phyloP scores from a whole-genome alignment of 306 rosid species.

The Sicyos baderoa region DNA sequence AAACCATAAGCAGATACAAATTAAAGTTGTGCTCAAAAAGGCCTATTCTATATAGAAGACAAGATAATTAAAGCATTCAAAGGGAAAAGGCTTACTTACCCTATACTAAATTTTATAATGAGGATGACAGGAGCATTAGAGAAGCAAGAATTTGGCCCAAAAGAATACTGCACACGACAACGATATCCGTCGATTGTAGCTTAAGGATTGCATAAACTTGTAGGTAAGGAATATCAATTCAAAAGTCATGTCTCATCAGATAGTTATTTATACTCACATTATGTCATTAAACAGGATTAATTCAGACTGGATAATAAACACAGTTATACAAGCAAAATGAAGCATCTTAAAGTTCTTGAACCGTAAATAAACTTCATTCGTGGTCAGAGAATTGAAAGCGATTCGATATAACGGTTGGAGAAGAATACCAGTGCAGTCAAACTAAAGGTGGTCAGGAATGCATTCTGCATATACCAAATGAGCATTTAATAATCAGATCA shows the following conservation, averaged over 20 bases:
- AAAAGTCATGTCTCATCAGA: not conserved
- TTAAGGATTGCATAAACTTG: slow-evolving; percentile 12
- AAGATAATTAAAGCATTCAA: not conserved
- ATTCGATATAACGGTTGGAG: slow-evolving; percentile 5
- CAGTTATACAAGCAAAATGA: not conserved
- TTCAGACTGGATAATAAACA: not conserved
- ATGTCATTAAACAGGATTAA: not conserved
- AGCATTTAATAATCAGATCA: slow-evolving; percentile 10
- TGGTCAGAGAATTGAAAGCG: not conserved
- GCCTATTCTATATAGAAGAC: not conserved
- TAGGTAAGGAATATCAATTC: not conserved
- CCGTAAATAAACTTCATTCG: not conserved
- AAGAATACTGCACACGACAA: slow-evolving; percentile 60
- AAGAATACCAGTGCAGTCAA: slow-evolving; percentile 77
- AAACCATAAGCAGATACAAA: slow-evolving; percentile 1
- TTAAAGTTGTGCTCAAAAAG: slow-evolving; percentile 5
- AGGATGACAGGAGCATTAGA: slow-evolving; percentile 38
- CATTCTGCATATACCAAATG: slow-evolving; percentile 57
- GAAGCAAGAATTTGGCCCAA: slow-evolving; percentile 66
- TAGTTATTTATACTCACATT: not conserved
- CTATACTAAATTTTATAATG: slow-evolving; percentile 41
- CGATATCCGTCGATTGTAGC: slow-evolving; percentile 13
- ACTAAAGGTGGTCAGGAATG: slow-evolving; percentile 72
- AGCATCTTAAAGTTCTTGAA: not conserved
- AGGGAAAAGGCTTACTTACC: slow-evolving; percentile 56